phyloP scores from a whole-genome alignment of 2,329 filamentous ascomycete species.

The Raffaelea arxii region DNA sequence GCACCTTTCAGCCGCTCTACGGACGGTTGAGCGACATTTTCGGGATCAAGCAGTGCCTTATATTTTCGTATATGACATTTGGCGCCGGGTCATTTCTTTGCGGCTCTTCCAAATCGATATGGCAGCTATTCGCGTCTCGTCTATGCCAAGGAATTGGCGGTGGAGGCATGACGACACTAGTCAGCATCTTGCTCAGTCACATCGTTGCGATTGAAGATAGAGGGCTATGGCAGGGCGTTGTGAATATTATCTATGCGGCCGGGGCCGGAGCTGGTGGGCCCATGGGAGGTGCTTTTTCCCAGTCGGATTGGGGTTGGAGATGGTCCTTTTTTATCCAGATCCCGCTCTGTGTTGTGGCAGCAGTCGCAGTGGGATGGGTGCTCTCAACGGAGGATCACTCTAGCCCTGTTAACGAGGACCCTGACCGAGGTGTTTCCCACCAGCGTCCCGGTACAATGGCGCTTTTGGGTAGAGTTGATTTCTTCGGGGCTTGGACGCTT shows the following conservation, averaged over 20 bases:
- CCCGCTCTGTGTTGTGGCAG: slow-evolving; percentile 1
- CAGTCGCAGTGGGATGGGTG: neutral
- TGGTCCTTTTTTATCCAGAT: slow-evolving; percentile 2
- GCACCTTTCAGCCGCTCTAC: slow-evolving; percentile 65
- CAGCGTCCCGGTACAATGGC: no score
- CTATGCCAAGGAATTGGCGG: slow-evolving; percentile 49
- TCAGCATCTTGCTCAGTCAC: slow-evolving; percentile 60
- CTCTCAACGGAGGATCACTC: neutral
- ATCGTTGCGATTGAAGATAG: slow-evolving; percentile 59
- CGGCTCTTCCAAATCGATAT: slow-evolving; percentile 37
- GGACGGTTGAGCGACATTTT: slow-evolving; percentile 40
- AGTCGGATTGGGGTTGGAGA: neutral
- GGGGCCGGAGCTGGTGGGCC: slow-evolving; percentile 61
- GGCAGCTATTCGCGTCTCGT: slow-evolving; percentile 28
- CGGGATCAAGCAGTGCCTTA: slow-evolving; percentile 54
- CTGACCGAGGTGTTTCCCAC: no score
- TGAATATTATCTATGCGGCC: slow-evolving; percentile 61
- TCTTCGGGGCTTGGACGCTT: neutral
- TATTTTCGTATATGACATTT: slow-evolving; percentile 40
- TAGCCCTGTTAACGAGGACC: no score
- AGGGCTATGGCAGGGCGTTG: slow-evolving; percentile 61
- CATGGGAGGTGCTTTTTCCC: slow-evolving; percentile 40
- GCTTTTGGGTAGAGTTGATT: no score
- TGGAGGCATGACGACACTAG: slow-evolving; percentile 63
- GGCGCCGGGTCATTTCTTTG: slow-evolving; percentile 39